A percentile compares a stretch with the other conserved stretches of the same genome.
These are phyloP conservation scores for Eucalyptus decipiens DNA, from an alignment of 345 rosid species.

Conservation along the genomic window DNA sequence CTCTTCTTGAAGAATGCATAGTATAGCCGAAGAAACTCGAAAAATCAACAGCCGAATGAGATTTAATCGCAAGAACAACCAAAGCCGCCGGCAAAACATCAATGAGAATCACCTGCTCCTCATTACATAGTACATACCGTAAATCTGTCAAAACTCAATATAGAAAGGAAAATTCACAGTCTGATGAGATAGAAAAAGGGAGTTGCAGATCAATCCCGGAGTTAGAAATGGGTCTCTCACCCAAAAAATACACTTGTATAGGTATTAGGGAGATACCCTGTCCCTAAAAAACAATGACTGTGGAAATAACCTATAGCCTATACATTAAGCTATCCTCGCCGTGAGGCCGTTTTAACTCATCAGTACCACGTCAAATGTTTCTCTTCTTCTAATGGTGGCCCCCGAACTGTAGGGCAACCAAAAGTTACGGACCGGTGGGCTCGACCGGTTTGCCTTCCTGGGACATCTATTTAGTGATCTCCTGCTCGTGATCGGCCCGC, in stretches of 20 bases:
- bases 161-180: neutral
- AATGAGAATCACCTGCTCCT: neutral
- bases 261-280: neutral
- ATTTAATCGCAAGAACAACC: neutral
- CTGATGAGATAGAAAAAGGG: neutral
- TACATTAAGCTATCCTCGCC: neutral
- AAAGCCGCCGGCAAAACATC: neutral
- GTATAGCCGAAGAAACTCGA: neutral
- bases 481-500: conserved; percentile 1
- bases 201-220: neutral
- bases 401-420: neutral
- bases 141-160: neutral
- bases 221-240: neutral
- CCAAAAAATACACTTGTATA: neutral
- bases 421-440: neutral
- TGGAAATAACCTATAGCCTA: neutral
- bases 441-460: neutral
- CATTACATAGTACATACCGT: neutral
- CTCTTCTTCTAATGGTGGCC: neutral
- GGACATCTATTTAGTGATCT: neutral
- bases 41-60: neutral
- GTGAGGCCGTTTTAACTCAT: neutral
- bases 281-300: neutral
- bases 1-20: neutral
- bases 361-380: neutral